Evolutionary conservation across 495 filamentous ascomycete genomes (phyloP).

Genomic region (Lasiosphaeria hispida): DNA sequence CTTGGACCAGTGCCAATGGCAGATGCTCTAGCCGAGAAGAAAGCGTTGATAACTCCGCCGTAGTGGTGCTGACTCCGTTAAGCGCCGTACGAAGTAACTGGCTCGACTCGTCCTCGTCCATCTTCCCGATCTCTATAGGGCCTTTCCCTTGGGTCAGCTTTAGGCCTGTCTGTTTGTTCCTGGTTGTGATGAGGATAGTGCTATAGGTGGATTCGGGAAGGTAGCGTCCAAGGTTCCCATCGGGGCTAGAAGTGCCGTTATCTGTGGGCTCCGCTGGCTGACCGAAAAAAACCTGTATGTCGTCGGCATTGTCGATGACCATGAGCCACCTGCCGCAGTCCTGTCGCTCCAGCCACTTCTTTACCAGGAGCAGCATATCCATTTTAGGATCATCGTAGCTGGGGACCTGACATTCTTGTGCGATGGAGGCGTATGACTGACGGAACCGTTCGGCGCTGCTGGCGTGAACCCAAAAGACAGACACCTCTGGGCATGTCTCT

Average conservation of each 20-base stretch:
- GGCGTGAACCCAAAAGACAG: no score
- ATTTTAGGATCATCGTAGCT: no score
- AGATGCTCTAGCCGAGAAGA: conserved; percentile 39
- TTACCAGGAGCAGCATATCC: background rate
- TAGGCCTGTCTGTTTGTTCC: conserved; percentile 31
- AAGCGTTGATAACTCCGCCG: conserved; percentile 22
- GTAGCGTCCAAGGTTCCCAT: conserved; percentile 22
- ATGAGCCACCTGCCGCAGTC: conserved; percentile 42
- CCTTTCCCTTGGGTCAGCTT: conserved; percentile 18
- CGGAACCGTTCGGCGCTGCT: background rate
- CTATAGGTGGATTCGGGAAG: conserved; percentile 39
- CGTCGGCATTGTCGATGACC: conserved; percentile 55
- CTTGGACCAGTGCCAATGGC: conserved; percentile 49
- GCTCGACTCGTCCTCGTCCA: conserved; percentile 30
- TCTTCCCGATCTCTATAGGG: conserved; percentile 28
- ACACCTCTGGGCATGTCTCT: no score
- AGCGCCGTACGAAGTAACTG: conserved; percentile 19
- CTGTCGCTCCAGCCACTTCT: background rate
- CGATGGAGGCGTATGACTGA: background rate
- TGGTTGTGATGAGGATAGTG: conserved; percentile 41
- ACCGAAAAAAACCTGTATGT: conserved; percentile 35
- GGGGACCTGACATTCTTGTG: background rate
- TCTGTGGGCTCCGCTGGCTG: background rate
- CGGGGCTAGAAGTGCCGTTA: background rate
- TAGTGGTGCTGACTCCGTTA: background rate